phyloP scores from a whole-genome alignment of 306 rosid genomes.

The Casuarina equisetifolia region DNA sequence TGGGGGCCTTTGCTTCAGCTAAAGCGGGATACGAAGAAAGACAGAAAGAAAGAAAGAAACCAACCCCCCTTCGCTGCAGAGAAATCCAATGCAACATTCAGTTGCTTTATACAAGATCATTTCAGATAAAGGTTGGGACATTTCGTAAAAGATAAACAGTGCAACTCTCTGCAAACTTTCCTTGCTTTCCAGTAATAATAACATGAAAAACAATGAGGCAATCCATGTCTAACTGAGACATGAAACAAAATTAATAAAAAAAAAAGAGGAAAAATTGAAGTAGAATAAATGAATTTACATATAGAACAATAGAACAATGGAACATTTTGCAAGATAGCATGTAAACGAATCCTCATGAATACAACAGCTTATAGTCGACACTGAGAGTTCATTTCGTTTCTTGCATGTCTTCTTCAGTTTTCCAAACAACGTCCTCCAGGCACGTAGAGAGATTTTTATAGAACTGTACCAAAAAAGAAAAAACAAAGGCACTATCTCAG shows the following conservation, averaged over 20 bases:
- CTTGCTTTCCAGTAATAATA: constrained; percentile 45
- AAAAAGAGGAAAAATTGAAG: constrained; percentile 21
- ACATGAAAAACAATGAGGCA: constrained; percentile 37
- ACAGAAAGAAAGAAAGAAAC: too few relatives aligned
- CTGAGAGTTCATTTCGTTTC: constrained; percentile 40
- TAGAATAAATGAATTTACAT: constrained; percentile 11
- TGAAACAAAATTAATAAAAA: neutral
- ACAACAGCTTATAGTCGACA: constrained; percentile 26
- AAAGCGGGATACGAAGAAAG: too few relatives aligned
- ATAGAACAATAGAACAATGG: constrained; percentile 8
- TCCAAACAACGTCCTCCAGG: constrained; percentile 93
- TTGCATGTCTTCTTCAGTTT: constrained; percentile 80
- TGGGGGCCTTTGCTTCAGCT: too few relatives aligned
- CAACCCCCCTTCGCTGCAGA: too few relatives aligned
- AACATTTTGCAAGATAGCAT: constrained; percentile 8
- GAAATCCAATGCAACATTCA: too few relatives aligned
- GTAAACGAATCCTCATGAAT: constrained; percentile 3
- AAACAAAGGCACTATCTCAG: neutral
- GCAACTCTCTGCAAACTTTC: constrained; percentile 8
- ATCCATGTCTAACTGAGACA: constrained; percentile 31
- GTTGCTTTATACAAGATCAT: too few relatives aligned
- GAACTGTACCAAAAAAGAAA: constrained; percentile 51
- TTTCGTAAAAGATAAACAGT: constrained; percentile 11
- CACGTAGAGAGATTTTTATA: constrained; percentile 79
- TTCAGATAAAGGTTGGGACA: constrained; percentile 19